Percentiles rank a stretch among this genome's conserved stretches.
Evolutionary conservation across 441 rosid species (phyloP).

Genomic region (Croton laevigatus): DNA sequence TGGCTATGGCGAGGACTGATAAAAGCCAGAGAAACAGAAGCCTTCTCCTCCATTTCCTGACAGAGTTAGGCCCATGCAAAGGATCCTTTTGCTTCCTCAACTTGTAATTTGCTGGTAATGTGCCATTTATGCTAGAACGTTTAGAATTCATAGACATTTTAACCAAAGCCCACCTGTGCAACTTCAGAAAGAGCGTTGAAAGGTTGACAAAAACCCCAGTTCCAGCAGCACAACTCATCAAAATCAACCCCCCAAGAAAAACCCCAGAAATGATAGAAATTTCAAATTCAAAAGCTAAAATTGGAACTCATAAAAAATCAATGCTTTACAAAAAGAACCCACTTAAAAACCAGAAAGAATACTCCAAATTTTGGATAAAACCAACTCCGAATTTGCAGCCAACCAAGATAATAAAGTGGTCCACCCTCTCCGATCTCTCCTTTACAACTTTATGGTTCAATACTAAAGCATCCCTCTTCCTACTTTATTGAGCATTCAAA

Average conservation of each 20-base stretch:
- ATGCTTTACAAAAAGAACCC: slow-evolving; percentile 18
- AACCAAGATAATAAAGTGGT: slow-evolving; percentile 31
- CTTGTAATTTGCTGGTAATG: slow-evolving; percentile 38
- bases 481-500: slow-evolving; percentile 21
- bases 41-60: slow-evolving; percentile 46
- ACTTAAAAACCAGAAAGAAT: slow-evolving; percentile 21
- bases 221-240: slow-evolving; percentile 48
- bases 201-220: slow-evolving; percentile 41
- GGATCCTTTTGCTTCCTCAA: slow-evolving; percentile 49
- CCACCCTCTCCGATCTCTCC: slow-evolving; percentile 29
- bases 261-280: slow-evolving; percentile 21
- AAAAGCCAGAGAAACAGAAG: slow-evolving; percentile 43
- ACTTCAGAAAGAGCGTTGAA: slow-evolving; percentile 33
- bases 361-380: slow-evolving; percentile 20
- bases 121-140: slow-evolving; percentile 47
- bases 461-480: slow-evolving; percentile 29
- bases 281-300: slow-evolving; percentile 10
- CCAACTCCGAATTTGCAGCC: slow-evolving; percentile 21
- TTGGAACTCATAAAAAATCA: slow-evolving; percentile 26
- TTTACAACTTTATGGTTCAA: slow-evolving; percentile 29
- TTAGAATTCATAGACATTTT: slow-evolving; percentile 60
- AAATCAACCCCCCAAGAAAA: slow-evolving; percentile 25
- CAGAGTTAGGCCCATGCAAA: slow-evolving; percentile 34
- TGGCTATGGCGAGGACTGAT: slow-evolving; percentile 31
- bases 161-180: slow-evolving; percentile 37